Percentiles rank a stretch among this genome's conserved stretches.
phyloP scores from a whole-genome alignment of 805 yeast genomes.

The Ogataea parapolymorpha region DNA sequence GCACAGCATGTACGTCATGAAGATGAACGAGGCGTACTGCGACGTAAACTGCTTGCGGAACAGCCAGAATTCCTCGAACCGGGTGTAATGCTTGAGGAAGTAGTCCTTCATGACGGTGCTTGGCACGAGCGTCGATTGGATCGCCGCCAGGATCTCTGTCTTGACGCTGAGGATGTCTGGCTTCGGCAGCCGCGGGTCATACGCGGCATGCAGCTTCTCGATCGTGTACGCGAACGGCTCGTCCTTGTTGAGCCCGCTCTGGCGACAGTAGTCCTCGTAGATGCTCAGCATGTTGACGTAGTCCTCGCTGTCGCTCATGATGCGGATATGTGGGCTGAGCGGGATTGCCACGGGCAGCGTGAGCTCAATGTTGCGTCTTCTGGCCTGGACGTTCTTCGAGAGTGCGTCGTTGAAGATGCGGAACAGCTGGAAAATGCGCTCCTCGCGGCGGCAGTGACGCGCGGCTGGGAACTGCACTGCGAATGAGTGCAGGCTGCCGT shows the following conservation, averaged over 20 bases:
- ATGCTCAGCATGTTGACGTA: constrained; percentile 76
- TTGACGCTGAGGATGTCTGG: constrained; percentile 87
- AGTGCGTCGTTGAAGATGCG: constrained; percentile 82
- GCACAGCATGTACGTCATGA: constrained; percentile 92
- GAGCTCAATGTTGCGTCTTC: constrained; percentile 79
- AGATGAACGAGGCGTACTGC: constrained; percentile 89
- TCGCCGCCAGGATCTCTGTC: constrained; percentile 87
- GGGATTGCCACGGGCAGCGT: constrained; percentile 92
- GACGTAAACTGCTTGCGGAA: constrained; percentile 94
- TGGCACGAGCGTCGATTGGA: constrained; percentile 85
- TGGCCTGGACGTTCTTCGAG: constrained; percentile 77
- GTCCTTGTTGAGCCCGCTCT: constrained; percentile 72
- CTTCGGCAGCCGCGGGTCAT: constrained; percentile 88
- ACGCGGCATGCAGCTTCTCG: constrained; percentile 85
- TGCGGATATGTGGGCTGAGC: constrained; percentile 88
- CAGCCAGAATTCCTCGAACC: constrained; percentile 94
- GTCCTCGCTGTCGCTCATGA: constrained; percentile 76
- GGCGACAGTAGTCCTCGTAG: constrained; percentile 82
- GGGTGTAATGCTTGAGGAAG: constrained; percentile 64
- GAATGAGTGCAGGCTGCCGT: constrained; percentile 87
- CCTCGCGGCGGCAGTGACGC: constrained; percentile 95
- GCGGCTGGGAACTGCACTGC: constrained; percentile 98
- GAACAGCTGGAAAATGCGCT: constrained; percentile 86
- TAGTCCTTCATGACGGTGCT: constrained; percentile 76
- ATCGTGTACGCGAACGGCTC: constrained; percentile 85